Percentiles rank a stretch among this genome's conserved stretches.
Evolutionary conservation across 2,329 filamentous ascomycete genomes (phyloP).

Genomic region (Plenodomus biglobosus): DNA sequence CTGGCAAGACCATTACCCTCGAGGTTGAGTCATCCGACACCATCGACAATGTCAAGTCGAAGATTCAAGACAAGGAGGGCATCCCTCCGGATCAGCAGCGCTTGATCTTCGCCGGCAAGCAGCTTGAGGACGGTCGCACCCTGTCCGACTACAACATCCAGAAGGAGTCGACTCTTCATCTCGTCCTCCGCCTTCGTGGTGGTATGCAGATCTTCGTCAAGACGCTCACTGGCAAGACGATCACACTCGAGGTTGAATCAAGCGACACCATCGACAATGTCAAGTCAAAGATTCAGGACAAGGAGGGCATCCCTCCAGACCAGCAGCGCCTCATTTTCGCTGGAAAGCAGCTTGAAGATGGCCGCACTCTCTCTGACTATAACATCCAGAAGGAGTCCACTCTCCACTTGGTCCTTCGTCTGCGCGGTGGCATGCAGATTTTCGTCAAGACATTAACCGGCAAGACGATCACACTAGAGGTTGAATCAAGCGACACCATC

Average conservation of each 20-base stretch:
- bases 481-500: slow-evolving; percentile 79
- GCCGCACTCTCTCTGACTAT: slow-evolving; percentile 58
- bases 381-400: slow-evolving; percentile 66
- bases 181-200: slow-evolving; percentile 72
- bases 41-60: slow-evolving; percentile 94
- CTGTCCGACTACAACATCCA: slow-evolving; percentile 95
- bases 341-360: slow-evolving; percentile 61
- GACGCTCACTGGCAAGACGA: slow-evolving; percentile 61
- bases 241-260: slow-evolving; percentile 49
- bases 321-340: slow-evolving; percentile 62
- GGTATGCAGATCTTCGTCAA: slow-evolving; percentile 66
- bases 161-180: slow-evolving; percentile 73
- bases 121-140: slow-evolving; percentile 92
- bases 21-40: slow-evolving; percentile 76
- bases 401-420: slow-evolving; percentile 73
- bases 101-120: slow-evolving; percentile 94
- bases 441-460: slow-evolving; percentile 65
- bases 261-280: slow-evolving; percentile 47
- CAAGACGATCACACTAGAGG: slow-evolving; percentile 68
- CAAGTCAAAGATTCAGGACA: slow-evolving; percentile 56
- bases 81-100: slow-evolving; percentile 97
- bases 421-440: slow-evolving; percentile 65
- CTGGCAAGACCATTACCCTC: slow-evolving; percentile 68
- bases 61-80: slow-evolving; percentile 97
- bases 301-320: slow-evolving; percentile 61